Percentiles rank a stretch among this genome's conserved stretches.
phyloP scores from a whole-genome alignment of 768 basidiomycete genomes.

The Xerocomus spinulosus region DNA sequence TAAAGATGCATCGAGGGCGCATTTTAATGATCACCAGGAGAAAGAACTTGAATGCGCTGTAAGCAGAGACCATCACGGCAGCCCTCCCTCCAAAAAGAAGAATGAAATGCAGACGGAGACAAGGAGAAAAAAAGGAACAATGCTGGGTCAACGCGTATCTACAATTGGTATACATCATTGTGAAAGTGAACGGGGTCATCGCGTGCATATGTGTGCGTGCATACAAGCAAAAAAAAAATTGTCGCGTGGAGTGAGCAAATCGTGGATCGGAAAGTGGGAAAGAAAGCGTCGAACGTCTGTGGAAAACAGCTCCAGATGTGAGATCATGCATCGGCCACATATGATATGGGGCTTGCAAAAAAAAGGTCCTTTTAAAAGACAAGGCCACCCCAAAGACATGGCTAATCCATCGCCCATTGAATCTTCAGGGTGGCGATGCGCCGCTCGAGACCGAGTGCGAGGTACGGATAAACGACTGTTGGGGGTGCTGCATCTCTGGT shows the following conservation, averaged over 20 bases:
- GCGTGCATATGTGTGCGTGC: background rate
- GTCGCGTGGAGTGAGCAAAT: background rate
- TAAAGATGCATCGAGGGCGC: too few species aligned
- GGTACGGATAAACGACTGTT: constrained; percentile 46
- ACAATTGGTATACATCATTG: background rate
- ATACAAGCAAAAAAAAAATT: background rate
- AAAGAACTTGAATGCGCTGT: too few species aligned
- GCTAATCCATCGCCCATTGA: too few species aligned
- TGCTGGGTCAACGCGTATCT: background rate
- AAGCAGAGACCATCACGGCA: background rate
- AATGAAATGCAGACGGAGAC: background rate
- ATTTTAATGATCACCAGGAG: too few species aligned
- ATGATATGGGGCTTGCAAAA: background rate
- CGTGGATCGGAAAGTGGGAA: background rate
- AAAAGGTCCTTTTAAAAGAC: background rate
- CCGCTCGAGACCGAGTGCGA: constrained; percentile 40
- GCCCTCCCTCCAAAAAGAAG: background rate
- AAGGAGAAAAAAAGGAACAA: background rate
- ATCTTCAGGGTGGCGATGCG: constrained; percentile 29
- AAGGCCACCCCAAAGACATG: too few species aligned
- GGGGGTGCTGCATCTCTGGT: constrained; percentile 30
- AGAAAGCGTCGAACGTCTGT: background rate
- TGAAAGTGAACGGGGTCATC: too few species aligned
- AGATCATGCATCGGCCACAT: background rate
- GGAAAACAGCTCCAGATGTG: background rate